Conservation (phyloP, 192 early-diverging fungal species). For the Backusella tuberculispora region DNA sequence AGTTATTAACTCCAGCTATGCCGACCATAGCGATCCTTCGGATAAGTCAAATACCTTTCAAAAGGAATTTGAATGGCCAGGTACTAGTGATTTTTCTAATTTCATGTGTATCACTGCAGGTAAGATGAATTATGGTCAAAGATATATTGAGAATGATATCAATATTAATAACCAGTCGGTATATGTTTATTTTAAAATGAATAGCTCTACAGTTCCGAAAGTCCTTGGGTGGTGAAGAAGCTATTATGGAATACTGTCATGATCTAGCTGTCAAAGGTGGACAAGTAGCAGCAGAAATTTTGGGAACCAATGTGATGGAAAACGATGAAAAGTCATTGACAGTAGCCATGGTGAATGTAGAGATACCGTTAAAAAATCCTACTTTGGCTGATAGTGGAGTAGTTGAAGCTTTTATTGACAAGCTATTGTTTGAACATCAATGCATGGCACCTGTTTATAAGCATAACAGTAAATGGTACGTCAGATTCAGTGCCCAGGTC, state of each 20-base stretch:
- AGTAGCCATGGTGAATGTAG: constrained; percentile 64
- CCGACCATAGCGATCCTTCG: constrained; percentile 3
- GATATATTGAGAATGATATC: background rate
- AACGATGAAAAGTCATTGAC: constrained; percentile 48
- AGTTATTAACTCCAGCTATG: constrained; percentile 48
- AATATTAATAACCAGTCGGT: background rate
- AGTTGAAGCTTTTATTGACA: constrained; percentile 45
- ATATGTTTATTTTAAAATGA: background rate
- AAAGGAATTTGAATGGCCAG: constrained; percentile 52
- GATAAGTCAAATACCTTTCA: constrained; percentile 41
- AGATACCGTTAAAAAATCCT: constrained; percentile 48
- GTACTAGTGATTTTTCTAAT: constrained; percentile 43
- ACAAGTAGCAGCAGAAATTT: constrained; percentile 53
- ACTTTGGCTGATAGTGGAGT: constrained; percentile 21
- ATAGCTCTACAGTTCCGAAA: constrained; percentile 55
- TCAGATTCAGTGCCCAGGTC: constrained; percentile 64
- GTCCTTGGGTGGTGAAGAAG: constrained; percentile 58
- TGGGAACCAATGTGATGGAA: constrained; percentile 57
- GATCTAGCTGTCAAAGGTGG: constrained; percentile 60
- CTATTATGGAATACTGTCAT: constrained; percentile 60
- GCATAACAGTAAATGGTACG: constrained; percentile 52
- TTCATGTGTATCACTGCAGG: constrained; percentile 35
- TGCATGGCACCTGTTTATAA: constrained; percentile 39
- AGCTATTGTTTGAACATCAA: constrained; percentile 34
- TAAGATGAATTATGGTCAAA: background rate